Percentiles rank a stretch among this genome's conserved stretches.
Conservation (phyloP, 2,329 filamentous ascomycete species). For the Colletotrichum caudatum region DNA sequence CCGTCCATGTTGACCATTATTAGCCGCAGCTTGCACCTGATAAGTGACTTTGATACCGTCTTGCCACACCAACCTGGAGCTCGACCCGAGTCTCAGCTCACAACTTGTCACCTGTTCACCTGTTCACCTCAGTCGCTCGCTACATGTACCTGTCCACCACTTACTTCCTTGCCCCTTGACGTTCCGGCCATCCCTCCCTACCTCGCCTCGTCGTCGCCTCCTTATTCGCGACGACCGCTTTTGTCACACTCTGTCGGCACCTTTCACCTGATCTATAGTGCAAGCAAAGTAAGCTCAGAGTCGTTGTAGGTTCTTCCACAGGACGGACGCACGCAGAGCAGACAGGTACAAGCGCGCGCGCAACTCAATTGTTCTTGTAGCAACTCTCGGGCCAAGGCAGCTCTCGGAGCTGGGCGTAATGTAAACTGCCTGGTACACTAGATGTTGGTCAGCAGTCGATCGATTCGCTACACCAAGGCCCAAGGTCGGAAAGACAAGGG, state of each 20-base stretch:
- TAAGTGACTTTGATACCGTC: constrained; percentile 27
- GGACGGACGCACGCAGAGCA: neutral
- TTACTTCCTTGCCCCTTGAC: constrained; percentile 27
- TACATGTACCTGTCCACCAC: constrained; percentile 19
- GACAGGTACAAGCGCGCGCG: constrained; percentile 12
- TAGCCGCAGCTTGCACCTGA: constrained; percentile 6
- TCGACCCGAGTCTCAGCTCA: constrained; percentile 32
- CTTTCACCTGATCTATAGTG: constrained; percentile 15
- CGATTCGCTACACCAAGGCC: constrained; percentile 20
- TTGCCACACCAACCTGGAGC: constrained; percentile 10
- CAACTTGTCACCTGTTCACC: constrained; percentile 39
- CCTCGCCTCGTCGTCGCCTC: constrained; percentile 24
- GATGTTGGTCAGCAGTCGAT: constrained; percentile 19
- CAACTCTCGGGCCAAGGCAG: constrained; percentile 5
- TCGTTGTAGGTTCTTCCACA: constrained; percentile 6
- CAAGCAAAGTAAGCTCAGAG: constrained; percentile 14
- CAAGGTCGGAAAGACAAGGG: constrained; percentile 26
- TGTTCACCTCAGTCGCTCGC: constrained; percentile 26
- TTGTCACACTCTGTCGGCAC: constrained; percentile 27
- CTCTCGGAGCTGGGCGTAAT: neutral
- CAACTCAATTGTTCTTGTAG: constrained; percentile 10
- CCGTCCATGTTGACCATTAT: constrained; percentile 1
- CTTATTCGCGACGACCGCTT: constrained; percentile 22
- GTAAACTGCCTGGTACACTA: neutral
- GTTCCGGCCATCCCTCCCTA: constrained; percentile 25